These are phyloP conservation scores for Saccharomycopsis fibuligera DNA, from an alignment of 805 yeast species.

Conservation along the genomic window DNA sequence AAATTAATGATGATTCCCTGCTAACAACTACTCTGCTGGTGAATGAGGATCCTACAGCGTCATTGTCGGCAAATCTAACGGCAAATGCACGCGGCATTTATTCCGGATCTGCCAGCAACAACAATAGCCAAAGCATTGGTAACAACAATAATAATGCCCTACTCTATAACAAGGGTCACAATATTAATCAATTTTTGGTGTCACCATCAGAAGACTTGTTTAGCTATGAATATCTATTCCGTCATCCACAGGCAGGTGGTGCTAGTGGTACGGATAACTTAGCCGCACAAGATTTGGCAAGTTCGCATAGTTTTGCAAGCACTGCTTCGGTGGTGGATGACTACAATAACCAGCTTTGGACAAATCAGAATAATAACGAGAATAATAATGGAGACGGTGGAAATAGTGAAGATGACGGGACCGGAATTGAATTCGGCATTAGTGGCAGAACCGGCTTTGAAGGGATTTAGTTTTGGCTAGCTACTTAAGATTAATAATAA, in stretches of 20 bases:
- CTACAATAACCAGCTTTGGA: constrained; percentile 13
- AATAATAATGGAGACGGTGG: not conserved
- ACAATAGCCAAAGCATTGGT: not conserved
- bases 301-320: constrained; percentile 5
- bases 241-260: too few species aligned
- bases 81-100: not conserved
- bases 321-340: constrained; percentile 7
- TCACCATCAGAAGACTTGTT: constrained; percentile 3
- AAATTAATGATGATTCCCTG: not conserved
- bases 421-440: too few species aligned
- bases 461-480: too few species aligned
- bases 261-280: not conserved
- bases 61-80: not conserved
- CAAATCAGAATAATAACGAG: constrained; percentile 2
- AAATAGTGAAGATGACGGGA: too few species aligned
- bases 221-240: not conserved
- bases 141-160: not conserved
- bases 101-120: not conserved
- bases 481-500: too few species aligned
- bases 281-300: not conserved
- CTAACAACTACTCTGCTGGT: not conserved
- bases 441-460: too few species aligned
- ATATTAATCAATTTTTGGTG: constrained; percentile 10
- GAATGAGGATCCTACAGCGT: not conserved
- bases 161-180: constrained; percentile 1